Base-by-base conservation (phyloP, 306 rosid species). In the Clitoria ternatea region DNA sequence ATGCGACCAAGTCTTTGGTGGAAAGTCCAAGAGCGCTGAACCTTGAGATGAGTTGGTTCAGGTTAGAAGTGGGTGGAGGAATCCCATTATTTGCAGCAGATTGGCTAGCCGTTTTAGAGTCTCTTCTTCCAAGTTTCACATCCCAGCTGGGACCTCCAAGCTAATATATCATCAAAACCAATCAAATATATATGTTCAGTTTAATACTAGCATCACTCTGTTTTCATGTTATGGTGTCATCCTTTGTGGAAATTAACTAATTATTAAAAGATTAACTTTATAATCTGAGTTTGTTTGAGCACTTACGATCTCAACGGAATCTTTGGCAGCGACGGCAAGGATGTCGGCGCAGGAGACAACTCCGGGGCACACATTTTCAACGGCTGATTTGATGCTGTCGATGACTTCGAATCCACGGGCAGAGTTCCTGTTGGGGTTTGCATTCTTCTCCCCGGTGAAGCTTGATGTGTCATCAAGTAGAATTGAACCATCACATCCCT, bases 401-500 rank as follows among this genome's bases (percentile, higher is more conserved):
- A 93, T 54, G 3, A 93, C 94, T 0, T 90, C 81, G 35, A 79
- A 93, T 19, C 98, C 98, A 1, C 98, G 86, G 2, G 81, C 89
- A 0, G 98, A 93, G 78, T 93, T 93, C 13, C 40, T 44, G 23
- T 93, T 93, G 0, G 97, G 97, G 53, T 1, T 74, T 22, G 97
- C 97, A 2, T 80, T 93, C 75, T 93, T 93, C 85, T 93, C 98
- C 5, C 97, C 98, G 0, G 72, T 87, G 65, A 93, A 88, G 70
- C 40, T 93, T 33, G 94, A 78, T 0, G 96, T 87, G 66, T 93
- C 98, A 27, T 93, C 98, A 0, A 93, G 79, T 57, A 93, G 84
- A 72, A 93, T 52, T 1, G 97, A 93, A 2, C 96, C 97, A 49
- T 93, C 98, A 15, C 98, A 93, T 17, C 98, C 98, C 98, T 88